Conservation (phyloP, 139 green algal species). For the Micractinium sp. region DNA sequence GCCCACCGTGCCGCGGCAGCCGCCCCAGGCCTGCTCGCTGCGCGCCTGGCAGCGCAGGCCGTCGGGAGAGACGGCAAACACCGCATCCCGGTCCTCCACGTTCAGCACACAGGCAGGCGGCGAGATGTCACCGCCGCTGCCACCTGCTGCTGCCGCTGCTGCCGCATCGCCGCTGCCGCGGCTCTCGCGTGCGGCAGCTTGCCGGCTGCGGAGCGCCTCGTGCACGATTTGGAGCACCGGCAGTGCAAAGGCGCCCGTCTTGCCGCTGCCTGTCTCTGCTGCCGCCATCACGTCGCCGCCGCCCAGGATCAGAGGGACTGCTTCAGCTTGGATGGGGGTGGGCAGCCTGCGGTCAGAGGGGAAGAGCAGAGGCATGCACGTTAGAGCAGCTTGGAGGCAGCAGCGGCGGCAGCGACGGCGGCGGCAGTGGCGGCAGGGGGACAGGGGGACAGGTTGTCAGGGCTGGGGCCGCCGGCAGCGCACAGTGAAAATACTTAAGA, state of each 20-base stretch:
- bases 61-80: slow-evolving; percentile 63
- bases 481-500: too few species aligned
- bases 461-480: too few species aligned
- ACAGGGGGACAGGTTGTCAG: not conserved
- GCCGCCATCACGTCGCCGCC: slow-evolving; percentile 91
- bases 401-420: too few species aligned
- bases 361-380: not conserved
- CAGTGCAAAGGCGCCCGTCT: slow-evolving; percentile 91
- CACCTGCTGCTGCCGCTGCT: not conserved
- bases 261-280: slow-evolving; percentile 91
- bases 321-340: slow-evolving; percentile 79
- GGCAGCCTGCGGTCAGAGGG: slow-evolving; percentile 64
- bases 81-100: slow-evolving; percentile 61
- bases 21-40: slow-evolving; percentile 63
- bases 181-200: not conserved
- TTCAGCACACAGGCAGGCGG: slow-evolving; percentile 43
- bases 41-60: slow-evolving; percentile 65
- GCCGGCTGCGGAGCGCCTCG: slow-evolving; percentile 12
- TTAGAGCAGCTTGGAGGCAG: too few species aligned
- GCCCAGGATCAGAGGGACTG: slow-evolving; percentile 80
- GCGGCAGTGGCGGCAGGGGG: not conserved
- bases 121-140: not conserved
- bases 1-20: slow-evolving; percentile 61
- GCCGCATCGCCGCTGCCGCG: not conserved
- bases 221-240: slow-evolving; percentile 67